These are phyloP conservation scores for Aristolochia contorta DNA, from an alignment of 164 flowering plant genomes.

Conservation along the genomic window DNA sequence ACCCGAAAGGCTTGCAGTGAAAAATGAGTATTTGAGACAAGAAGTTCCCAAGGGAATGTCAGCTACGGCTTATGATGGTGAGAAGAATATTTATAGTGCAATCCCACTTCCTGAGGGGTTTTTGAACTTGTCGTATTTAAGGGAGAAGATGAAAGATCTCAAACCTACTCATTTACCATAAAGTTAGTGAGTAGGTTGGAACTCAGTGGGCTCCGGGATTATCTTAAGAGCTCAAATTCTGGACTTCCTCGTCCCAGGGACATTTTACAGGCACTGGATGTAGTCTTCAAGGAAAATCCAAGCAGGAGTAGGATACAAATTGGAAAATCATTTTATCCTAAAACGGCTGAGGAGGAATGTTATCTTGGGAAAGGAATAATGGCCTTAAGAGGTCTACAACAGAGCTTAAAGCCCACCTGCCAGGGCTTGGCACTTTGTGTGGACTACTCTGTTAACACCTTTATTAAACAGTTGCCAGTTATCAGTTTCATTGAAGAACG, in stretches of 20 bases:
- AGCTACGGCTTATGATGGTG: slow-evolving; percentile 57
- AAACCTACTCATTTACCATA: slow-evolving; percentile 25
- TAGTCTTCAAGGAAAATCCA: slow-evolving; percentile 65
- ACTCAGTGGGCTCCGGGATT: slow-evolving; percentile 34
- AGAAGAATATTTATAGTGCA: slow-evolving; percentile 53
- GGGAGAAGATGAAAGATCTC: slow-evolving; percentile 23
- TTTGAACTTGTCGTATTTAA: slow-evolving; percentile 31
- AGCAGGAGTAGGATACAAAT: slow-evolving; percentile 22
- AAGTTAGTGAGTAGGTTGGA: slow-evolving; percentile 35
- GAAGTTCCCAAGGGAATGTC: slow-evolving; percentile 13
- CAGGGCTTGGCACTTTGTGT: slow-evolving; percentile 47
- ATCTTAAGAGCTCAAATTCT: slow-evolving; percentile 20
- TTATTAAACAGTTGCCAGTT: slow-evolving; percentile 42
- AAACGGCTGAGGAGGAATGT: slow-evolving; percentile 6
- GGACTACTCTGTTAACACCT: slow-evolving; percentile 55
- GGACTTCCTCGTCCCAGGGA: slow-evolving; percentile 33
- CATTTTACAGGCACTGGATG: slow-evolving; percentile 60
- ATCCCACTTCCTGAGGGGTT: slow-evolving; percentile 36
- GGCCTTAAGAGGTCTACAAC: slow-evolving; percentile 47
- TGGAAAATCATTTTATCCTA: slow-evolving; percentile 39
- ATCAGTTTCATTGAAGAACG: slow-evolving; percentile 39
- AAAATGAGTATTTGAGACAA: slow-evolving; percentile 20
- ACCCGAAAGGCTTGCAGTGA: slow-evolving; percentile 15
- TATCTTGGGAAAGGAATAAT: slow-evolving; percentile 41
- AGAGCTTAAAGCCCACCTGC: slow-evolving; percentile 50